Base-by-base conservation (phyloP, 2,329 filamentous ascomycete genomes). In the Pseudogymnoascus destructans region DNA sequence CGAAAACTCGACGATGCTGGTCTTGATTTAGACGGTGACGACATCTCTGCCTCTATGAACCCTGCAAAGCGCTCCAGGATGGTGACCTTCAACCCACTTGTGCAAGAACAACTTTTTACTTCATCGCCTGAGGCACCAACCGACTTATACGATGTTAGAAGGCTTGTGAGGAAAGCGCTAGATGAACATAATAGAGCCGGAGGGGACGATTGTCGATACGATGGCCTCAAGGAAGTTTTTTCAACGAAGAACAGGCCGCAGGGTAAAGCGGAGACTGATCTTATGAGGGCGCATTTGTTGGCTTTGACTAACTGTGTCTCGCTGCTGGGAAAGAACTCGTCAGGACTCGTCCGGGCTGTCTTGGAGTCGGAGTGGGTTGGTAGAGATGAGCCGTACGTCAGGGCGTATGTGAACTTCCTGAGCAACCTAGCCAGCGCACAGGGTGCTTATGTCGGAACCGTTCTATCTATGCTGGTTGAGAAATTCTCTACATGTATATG, bases 391-490 rank as follows among this genome's bases (percentile, higher is more conserved):
- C 74, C 76, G 33, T 89, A 89, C 66, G 76, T 82, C 59, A 80
- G 80, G 64, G 79, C 81, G 57, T 90, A 87, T 67, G 77, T 79
- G 58, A 78, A 83, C 65, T 86, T 89, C 64, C 72, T 89, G 21
- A 80, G 81, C 15, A 82, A 84, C 35, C 74, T 98, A 49, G 82
- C 90, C 57, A 95, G 88, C 61, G 86, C 90, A 0, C 89, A 96
- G 66, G 85, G 87, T 46, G 84, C 81, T 11, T 95, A 89, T 71
- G 79, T 95, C 32, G 79, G 78, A 19, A 77, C 81, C 17, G 84
- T 95, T 36, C 78, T 96, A 59, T 78, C 82, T 59, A 92, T 89
- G 81, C 78, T 97, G 60, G 84, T 95, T 58, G 80, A 83, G 61
- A 85, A 89, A 69, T 88, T 98, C 67, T 78, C 80, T 59, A 79